These are phyloP conservation scores for Blastobotrys mokoenaii DNA, from an alignment of 805 yeast species.

Conservation along the genomic window DNA sequence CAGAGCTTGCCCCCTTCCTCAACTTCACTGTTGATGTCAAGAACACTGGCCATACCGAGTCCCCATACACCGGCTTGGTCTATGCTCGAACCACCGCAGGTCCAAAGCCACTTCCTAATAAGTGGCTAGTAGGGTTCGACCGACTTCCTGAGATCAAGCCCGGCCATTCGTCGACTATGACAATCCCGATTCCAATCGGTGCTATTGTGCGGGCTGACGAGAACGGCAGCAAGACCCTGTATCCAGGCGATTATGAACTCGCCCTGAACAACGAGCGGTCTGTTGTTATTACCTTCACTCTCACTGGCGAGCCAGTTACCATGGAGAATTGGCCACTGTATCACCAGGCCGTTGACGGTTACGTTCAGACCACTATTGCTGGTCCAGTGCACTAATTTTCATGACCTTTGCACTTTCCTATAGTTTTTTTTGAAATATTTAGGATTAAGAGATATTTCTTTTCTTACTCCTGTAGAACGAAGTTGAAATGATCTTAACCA, in stretches of 20 bases:
- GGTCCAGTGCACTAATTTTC: too few species aligned
- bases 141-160: slow-evolving; percentile 5
- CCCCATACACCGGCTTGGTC: slow-evolving; percentile 9
- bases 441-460: too few species aligned
- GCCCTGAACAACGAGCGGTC: slow-evolving; percentile 4
- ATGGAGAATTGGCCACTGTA: neutral
- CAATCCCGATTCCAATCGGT: slow-evolving; percentile 4
- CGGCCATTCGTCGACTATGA: slow-evolving; percentile 1
- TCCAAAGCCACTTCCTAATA: slow-evolving; percentile 8
- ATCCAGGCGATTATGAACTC: slow-evolving; percentile 8
- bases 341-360: too few species aligned
- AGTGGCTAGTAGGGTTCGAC: slow-evolving; percentile 5
- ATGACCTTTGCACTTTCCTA: too few species aligned
- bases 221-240: slow-evolving; percentile 6
- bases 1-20: slow-evolving; percentile 2
- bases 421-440: too few species aligned
- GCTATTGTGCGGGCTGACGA: slow-evolving; percentile 6
- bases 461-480: too few species aligned
- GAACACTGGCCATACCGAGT: slow-evolving; percentile 6
- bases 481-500: too few species aligned
- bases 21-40: slow-evolving; percentile 3
- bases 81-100: slow-evolving; percentile 6
- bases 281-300: neutral
- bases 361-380: too few species aligned
- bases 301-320: neutral